A percentile compares a stretch with the other conserved stretches of the same genome.
Evolutionary conservation across 176 grass and related monocot species (phyloP).

Genomic region (Musa acuminata): DNA sequence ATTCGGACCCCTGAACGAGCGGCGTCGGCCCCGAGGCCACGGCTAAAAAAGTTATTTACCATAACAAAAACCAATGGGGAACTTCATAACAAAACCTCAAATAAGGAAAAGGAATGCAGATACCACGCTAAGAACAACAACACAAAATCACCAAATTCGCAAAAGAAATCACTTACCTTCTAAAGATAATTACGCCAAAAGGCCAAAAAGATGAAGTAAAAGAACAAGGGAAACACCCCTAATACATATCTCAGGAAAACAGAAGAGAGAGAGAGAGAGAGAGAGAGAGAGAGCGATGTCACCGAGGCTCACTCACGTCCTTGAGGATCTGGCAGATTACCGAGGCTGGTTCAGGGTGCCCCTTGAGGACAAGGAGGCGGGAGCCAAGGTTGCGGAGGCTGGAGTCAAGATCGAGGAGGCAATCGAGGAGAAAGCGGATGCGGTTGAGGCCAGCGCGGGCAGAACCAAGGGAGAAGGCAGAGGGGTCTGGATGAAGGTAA

Average conservation of each 20-base stretch:
- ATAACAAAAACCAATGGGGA: too few species aligned
- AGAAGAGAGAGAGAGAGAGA: too few species aligned
- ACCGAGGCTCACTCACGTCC: slow-evolving; percentile 40
- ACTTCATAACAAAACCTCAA: too few species aligned
- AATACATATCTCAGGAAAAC: too few species aligned
- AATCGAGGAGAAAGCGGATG: slow-evolving; percentile 81
- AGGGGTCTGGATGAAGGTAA: slow-evolving; percentile 57
- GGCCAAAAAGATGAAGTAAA: too few species aligned
- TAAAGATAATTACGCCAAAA: background rate
- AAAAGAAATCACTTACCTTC: background rate
- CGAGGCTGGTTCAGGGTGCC: slow-evolving; percentile 36
- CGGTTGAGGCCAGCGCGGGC: slow-evolving; percentile 45
- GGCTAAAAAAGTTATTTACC: too few species aligned
- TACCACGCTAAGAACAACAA: background rate
- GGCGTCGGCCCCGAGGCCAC: too few species aligned
- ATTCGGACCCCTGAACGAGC: too few species aligned
- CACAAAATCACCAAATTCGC: slow-evolving; percentile 1
- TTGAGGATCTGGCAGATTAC: slow-evolving; percentile 50
- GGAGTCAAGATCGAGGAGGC: slow-evolving; percentile 66
- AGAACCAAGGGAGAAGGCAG: slow-evolving; percentile 54
- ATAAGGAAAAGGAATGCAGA: too few species aligned
- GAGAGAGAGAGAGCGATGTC: background rate
- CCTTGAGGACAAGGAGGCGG: slow-evolving; percentile 54
- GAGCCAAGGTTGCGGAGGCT: slow-evolving; percentile 54
- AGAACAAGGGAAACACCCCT: too few species aligned